These are phyloP conservation scores for Ogataea neopini DNA, from an alignment of 805 yeast genomes.

Conservation along the genomic window DNA sequence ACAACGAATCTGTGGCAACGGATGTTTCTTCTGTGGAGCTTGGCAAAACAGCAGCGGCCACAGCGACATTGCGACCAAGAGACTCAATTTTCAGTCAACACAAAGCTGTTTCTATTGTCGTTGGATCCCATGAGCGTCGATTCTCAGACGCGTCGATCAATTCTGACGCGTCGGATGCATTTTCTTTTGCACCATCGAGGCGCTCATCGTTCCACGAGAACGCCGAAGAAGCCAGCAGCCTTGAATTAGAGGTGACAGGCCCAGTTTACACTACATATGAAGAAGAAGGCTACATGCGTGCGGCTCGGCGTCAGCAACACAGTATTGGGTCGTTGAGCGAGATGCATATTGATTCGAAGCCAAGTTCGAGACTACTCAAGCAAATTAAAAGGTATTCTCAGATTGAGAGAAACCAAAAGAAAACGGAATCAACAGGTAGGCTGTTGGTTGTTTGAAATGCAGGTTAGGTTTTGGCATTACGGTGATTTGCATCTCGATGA, in stretches of 20 bases:
- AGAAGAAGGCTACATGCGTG: not conserved
- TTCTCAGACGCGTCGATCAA: too few relatives aligned
- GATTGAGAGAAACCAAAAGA: not conserved
- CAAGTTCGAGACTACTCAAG: constrained; percentile 11
- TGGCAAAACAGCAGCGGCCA: constrained; percentile 2
- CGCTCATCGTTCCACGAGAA: constrained; percentile 4
- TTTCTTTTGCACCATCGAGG: constrained; percentile 7
- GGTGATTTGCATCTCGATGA: not conserved
- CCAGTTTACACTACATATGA: constrained; percentile 5
- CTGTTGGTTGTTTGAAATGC: not conserved
- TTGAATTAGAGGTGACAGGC: not conserved
- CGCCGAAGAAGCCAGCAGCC: constrained; percentile 5
- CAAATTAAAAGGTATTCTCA: constrained; percentile 15
- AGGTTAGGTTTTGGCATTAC: not conserved
- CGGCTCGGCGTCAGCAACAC: not conserved
- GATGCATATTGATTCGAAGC: not conserved
- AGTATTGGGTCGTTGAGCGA: constrained; percentile 1
- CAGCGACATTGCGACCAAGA: not conserved
- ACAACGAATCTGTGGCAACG: constrained; percentile 18
- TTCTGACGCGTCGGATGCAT: not conserved
- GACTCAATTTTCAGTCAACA: constrained; percentile 23
- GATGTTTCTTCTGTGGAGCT: constrained; percentile 12
- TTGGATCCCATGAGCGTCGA: constrained; percentile 4
- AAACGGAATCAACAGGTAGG: not conserved
- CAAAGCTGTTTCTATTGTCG: constrained; percentile 15